Evolutionary conservation across 164 flowering plant genomes (phyloP), one percentile per base, ranked within the genome.

Genomic region (Houttuynia cordata): DNA sequence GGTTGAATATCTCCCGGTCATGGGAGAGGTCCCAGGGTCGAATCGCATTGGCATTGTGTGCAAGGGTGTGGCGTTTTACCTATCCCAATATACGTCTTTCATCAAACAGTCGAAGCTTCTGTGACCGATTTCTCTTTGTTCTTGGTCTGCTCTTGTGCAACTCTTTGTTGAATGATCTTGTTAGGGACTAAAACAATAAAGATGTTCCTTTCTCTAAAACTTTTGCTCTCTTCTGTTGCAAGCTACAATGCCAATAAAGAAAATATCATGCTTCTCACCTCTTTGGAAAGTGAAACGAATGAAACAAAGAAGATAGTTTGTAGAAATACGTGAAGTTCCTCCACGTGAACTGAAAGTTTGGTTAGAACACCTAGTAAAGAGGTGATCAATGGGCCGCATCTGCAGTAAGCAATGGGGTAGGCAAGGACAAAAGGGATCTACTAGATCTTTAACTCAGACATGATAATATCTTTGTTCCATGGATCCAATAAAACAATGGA

Each of bases 211-310:
- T 87, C 94, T 8, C 75, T 70, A 60, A 89, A 84, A 74, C 64
- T 86, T 74, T 83, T 84, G 75, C 68, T 71, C 71, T 92, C 96
- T 79, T 87, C 92, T 0, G 73, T 72, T n/a, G 87, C 96, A 60
- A 87, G 81, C 96, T 92, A 78, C 62, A 71, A 62, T 24, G 40
- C 45, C 56, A 71, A 60, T 14, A 13, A 60, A 49, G 10, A 49
- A 3, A 24, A 5, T 21, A 37, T 54, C 57, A 53, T 21, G 15
- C 24, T 23, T 21, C 9, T 13, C 10, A 17, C n/a, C n/a, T n/a
- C n/a, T n/a, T n/a, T 30, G 30, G 13, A 54, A 9, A 21, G 21
- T 24, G 10, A 21, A 53, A 24, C 24, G n/a, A n/a, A 53, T 5
- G 6, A 17, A 53, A 20, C 15, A 24, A 20, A 21, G 25, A 7